Base-by-base conservation (phyloP, 1,284 basidiomycete species). In the Limonomyces culmigenus region DNA sequence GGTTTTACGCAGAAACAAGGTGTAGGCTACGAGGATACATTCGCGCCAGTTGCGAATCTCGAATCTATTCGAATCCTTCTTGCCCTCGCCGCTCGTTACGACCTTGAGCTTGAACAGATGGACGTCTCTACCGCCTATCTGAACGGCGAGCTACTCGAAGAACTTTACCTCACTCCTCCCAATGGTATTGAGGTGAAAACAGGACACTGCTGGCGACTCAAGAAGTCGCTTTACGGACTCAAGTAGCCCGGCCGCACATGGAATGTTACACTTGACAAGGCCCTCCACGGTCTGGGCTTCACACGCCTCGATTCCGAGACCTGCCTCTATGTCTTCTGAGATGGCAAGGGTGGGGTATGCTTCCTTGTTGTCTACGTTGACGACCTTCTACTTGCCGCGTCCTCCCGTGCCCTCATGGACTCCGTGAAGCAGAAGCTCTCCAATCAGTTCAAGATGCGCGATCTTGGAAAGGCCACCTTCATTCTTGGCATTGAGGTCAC, bases 91-190 rank as follows among this genome's bases (percentile, higher is more conserved):
- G 52, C 59, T 2, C 4, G 50, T 51, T 11, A 45, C 20, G 41
- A 50, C 39, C 43, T 42, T n/a, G 47, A 58, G 19, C 33, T 63
- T 1, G 48, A 59, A 29, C 54, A 59, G 29, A 51, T 65, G 14
- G 56, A 68, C 41, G 48, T 67, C 41, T 56, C 56, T 17, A 47
- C 46, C 0, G 60, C 59, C 0, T 67, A 56, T 38, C 48, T 62
- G 0, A 60, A 63, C 44, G 49, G 48, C 0, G 39, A 49, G 32
- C 51, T 62, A 19, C 46, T 46, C 1, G 44, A 49, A 32, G 42
- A 36, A 1, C 49, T 58, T 13, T 59, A 47, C 42, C 57, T 58
- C 53, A 16, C 37, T 0, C 53, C 53, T 31, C 52, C 54, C 2
- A 48, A 47, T 13, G 50, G 52, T 15, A 52, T 43, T 25, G 44